Conservation (phyloP, 1,139 yeast genomes). For the Saccharomyces hybrid region DNA sequence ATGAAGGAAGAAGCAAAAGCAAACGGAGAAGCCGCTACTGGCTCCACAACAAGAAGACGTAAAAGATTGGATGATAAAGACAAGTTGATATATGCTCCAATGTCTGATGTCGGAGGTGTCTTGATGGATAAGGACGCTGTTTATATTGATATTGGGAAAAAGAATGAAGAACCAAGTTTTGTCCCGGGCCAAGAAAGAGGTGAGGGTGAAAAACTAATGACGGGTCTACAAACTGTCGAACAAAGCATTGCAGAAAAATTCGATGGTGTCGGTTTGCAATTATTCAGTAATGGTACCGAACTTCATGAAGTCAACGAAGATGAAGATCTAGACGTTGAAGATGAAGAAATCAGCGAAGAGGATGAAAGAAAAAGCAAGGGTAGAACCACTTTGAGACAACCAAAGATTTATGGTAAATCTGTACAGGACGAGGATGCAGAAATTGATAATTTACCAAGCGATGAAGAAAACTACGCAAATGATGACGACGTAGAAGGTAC, state of each 20-base stretch:
- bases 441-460: conserved; percentile 38
- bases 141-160: conserved; percentile 76
- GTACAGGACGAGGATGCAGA: conserved; percentile 47
- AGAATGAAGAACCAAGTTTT: conserved; percentile 41
- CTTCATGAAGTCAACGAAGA: conserved; percentile 38
- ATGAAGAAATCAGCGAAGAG: conserved; percentile 31
- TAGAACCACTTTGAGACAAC: conserved; percentile 51
- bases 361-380: conserved; percentile 42
- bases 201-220: conserved; percentile 73
- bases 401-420: conserved; percentile 52
- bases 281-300: conserved; percentile 55
- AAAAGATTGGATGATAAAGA: conserved; percentile 90
- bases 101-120: conserved; percentile 98
- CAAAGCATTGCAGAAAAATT: conserved; percentile 56
- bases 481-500: conserved; percentile 35
- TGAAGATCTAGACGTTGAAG: conserved; percentile 36
- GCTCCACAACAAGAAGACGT: conserved; percentile 60
- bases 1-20: conserved; percentile 44
- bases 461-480: conserved; percentile 35
- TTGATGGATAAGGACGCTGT: conserved; percentile 96
- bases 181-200: conserved; percentile 67
- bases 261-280: conserved; percentile 63
- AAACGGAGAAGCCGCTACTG: conserved; percentile 36
- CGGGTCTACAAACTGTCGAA: conserved; percentile 65
- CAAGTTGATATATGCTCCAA: conserved; percentile 93